phyloP scores from a whole-genome alignment of 257 asterid genomes.

The Datura wrightii region DNA sequence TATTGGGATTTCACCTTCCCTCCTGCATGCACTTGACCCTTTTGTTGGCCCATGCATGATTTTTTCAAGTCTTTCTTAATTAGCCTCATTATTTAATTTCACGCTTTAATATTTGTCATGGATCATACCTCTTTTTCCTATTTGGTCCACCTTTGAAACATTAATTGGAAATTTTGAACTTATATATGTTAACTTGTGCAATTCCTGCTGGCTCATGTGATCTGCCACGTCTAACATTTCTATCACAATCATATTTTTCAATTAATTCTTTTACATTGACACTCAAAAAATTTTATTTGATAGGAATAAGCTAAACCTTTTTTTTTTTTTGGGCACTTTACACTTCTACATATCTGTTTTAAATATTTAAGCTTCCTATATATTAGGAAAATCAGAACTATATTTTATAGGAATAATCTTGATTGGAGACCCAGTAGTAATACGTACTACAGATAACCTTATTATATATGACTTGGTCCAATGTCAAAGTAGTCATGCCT shows the following conservation, averaged over 20 bases:
- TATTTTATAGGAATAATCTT: neutral
- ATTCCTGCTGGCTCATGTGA: neutral
- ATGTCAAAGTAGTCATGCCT: neutral
- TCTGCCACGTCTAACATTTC: neutral
- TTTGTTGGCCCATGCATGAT: neutral
- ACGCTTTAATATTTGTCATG: neutral
- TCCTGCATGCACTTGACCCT: neutral
- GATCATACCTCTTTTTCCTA: neutral
- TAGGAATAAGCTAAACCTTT: neutral
- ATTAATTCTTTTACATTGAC: neutral
- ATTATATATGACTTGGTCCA: neutral
- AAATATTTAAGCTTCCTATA: neutral
- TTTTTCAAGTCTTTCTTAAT: constrained; percentile 3
- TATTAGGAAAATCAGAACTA: neutral
- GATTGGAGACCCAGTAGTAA: neutral
- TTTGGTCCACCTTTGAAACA: neutral
- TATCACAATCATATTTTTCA: neutral
- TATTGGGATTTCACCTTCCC: neutral
- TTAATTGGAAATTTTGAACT: neutral
- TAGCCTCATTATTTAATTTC: neutral
- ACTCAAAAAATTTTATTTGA: neutral
- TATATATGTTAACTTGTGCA: neutral
- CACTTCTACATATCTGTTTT: neutral
- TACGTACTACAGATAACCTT: neutral
- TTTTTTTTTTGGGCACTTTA: neutral